Evolutionary conservation across 2,329 filamentous ascomycete genomes (phyloP).

Genomic region (Pseudodiploospora longispora): DNA sequence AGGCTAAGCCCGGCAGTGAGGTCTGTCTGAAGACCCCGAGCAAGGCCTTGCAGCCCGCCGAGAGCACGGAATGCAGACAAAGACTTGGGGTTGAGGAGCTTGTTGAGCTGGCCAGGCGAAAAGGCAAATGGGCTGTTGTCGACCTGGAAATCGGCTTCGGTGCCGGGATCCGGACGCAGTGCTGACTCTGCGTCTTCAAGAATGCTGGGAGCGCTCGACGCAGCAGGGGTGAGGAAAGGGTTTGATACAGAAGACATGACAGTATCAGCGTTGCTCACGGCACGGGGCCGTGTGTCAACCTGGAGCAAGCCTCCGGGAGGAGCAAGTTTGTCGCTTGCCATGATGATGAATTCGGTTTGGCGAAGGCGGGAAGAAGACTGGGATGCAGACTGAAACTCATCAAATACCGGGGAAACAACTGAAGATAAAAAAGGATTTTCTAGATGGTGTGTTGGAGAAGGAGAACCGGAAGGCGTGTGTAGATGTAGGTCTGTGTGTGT

Average conservation of each 20-base stretch:
- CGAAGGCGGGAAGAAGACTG: too few relatives aligned
- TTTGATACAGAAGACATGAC: slow-evolving; percentile 13
- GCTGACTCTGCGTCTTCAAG: slow-evolving; percentile 40
- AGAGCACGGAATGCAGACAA: slow-evolving; percentile 66
- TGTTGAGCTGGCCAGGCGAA: slow-evolving; percentile 47
- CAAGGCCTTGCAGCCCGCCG: slow-evolving; percentile 63
- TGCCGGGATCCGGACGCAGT: slow-evolving; percentile 60
- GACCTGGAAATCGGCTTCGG: slow-evolving; percentile 62
- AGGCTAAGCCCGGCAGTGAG: slow-evolving; percentile 47
- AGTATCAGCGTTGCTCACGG: slow-evolving; percentile 13
- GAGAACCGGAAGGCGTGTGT: too few relatives aligned
- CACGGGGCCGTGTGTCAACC: slow-evolving; percentile 8
- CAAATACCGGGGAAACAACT: too few relatives aligned
- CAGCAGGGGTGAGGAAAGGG: slow-evolving; percentile 17
- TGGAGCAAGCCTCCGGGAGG: background rate
- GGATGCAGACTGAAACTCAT: too few relatives aligned
- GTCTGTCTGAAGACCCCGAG: slow-evolving; percentile 64
- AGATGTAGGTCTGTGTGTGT: too few relatives aligned
- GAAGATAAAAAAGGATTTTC: too few relatives aligned
- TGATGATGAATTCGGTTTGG: too few relatives aligned
- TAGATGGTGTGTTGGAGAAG: too few relatives aligned
- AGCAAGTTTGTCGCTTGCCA: too few relatives aligned
- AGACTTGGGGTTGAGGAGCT: slow-evolving; percentile 62
- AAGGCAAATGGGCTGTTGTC: slow-evolving; percentile 79
- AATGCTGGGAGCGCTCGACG: slow-evolving; percentile 11